Base-by-base conservation (phyloP, 2,329 filamentous ascomycete species). In the Allantophomopsis lycopodina region DNA sequence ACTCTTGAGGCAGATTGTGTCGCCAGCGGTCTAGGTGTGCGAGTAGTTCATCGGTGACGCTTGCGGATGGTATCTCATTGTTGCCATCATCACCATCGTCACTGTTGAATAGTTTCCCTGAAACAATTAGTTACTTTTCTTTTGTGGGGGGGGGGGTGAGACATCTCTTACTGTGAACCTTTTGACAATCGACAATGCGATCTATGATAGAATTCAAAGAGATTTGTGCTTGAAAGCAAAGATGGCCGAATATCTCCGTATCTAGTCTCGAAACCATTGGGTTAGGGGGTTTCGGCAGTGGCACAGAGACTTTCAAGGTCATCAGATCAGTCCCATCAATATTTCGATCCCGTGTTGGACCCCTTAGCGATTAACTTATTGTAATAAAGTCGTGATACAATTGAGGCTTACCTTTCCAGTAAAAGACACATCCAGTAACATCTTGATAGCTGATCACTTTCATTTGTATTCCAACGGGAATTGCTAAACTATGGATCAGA, bases 141-240 rank as follows among this genome's bases (percentile, higher is more conserved):
- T 11, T n/a, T n/a, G n/a, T n/a, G n/a, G n/a, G n/a, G n/a, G n/a
- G 21, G 10, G 20, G 11, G 39, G 18, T 14, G 7, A 21, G 11
- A 13, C 28, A 8, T 28, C 5, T 12, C 23, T 28, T 12, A 28
- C 23, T 8, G 23, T 28, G 10, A 28, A 28, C 23, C 11, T 28
- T 28, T 12, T 28, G 23, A 28, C 5, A 28, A 12, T 28, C 23
- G 23, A 28, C 21, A n/a, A 28, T 34, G 18, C 39, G 39, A 15
- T 36, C 36, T 13, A 40, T 36, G 7, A 37, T n/a, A 3, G 34
- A 18, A 15, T 23, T 31, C 15, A 40, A 32, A 3, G 23, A 37
- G 15, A 40, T 32, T 15, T 40, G 39, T 20, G 39, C 39, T 16
- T 32, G 17, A 37, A 40, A 40, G 34, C 36, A 32, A 21, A 37